These are phyloP conservation scores for Circinella umbellata DNA, from an alignment of 371 early-diverging fungal species.

Conservation along the genomic window DNA sequence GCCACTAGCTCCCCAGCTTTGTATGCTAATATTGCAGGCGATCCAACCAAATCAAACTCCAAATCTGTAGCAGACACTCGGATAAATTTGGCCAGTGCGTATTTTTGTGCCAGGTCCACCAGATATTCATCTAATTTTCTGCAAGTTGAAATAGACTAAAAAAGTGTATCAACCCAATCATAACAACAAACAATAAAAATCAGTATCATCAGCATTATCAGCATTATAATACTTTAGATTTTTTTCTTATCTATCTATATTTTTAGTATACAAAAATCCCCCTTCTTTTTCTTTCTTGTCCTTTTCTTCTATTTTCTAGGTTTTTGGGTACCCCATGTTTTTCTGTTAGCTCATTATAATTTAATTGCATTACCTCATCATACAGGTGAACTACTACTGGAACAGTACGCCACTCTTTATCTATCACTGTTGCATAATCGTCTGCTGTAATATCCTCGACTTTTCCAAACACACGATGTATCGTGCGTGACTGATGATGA, in stretches of 20 bases:
- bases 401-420: slow-evolving; percentile 48
- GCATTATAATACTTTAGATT: too few relatives aligned
- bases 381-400: slow-evolving; percentile 56
- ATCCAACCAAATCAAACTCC: slow-evolving; percentile 57
- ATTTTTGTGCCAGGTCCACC: slow-evolving; percentile 44
- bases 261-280: not conserved
- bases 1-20: slow-evolving; percentile 50
- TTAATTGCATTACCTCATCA: slow-evolving; percentile 37
- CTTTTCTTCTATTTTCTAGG: not conserved
- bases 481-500: slow-evolving; percentile 29
- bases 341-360: not conserved
- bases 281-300: not conserved
- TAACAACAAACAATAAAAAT: not conserved
- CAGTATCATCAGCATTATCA: too few relatives aligned
- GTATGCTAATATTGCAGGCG: slow-evolving; percentile 59
- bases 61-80: slow-evolving; percentile 52
- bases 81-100: slow-evolving; percentile 53
- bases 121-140: slow-evolving; percentile 40
- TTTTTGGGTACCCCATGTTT: not conserved
- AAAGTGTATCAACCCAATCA: not conserved
- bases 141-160: slow-evolving; percentile 43
- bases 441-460: slow-evolving; percentile 40
- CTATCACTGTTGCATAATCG: slow-evolving; percentile 52
- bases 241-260: not conserved
- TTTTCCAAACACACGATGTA: slow-evolving; percentile 43